These are phyloP conservation scores for Microcyclospora pomicola DNA, from an alignment of 2,329 filamentous ascomycete species.

Conservation along the genomic window DNA sequence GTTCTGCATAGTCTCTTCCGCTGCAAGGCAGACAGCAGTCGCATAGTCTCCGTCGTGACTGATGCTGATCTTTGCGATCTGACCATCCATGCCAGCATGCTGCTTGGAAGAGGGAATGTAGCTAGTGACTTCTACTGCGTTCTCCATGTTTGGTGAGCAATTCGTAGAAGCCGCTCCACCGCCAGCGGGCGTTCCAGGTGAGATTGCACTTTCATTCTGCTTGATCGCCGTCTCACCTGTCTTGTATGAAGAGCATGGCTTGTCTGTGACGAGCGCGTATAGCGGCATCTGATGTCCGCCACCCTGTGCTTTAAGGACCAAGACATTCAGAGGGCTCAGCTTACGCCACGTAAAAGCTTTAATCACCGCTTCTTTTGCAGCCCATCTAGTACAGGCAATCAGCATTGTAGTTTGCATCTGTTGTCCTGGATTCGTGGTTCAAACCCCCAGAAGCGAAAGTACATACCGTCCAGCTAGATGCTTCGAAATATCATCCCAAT, in stretches of 20 bases:
- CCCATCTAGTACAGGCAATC: conserved; percentile 24
- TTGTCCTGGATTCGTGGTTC: neutral
- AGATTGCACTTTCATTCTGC: too few species aligned
- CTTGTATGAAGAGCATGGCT: conserved; percentile 1
- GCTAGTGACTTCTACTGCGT: neutral
- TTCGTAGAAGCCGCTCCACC: neutral
- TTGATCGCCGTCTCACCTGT: neutral
- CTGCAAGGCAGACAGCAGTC: conserved; percentile 52
- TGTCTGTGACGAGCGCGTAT: conserved; percentile 47
- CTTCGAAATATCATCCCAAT: neutral
- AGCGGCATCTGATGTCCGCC: conserved; percentile 52
- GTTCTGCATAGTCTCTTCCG: conserved; percentile 12
- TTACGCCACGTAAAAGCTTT: conserved; percentile 25
- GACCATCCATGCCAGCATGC: conserved; percentile 19
- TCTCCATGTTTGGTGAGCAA: neutral
- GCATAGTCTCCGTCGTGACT: conserved; percentile 81
- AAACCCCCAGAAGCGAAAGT: neutral
- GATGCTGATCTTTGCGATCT: conserved; percentile 60
- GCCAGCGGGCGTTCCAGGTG: too few species aligned
- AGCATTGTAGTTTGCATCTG: neutral
- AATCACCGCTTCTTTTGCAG: conserved; percentile 38
- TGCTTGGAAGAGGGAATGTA: neutral
- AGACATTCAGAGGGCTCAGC: conserved; percentile 24
- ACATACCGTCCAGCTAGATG: conserved; percentile 14
- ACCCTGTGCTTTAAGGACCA: conserved; percentile 19